Percentiles rank a stretch among this genome's conserved stretches.
Evolutionary conservation across 257 asterid species (phyloP).

Genomic region (Jasminum sambac): DNA sequence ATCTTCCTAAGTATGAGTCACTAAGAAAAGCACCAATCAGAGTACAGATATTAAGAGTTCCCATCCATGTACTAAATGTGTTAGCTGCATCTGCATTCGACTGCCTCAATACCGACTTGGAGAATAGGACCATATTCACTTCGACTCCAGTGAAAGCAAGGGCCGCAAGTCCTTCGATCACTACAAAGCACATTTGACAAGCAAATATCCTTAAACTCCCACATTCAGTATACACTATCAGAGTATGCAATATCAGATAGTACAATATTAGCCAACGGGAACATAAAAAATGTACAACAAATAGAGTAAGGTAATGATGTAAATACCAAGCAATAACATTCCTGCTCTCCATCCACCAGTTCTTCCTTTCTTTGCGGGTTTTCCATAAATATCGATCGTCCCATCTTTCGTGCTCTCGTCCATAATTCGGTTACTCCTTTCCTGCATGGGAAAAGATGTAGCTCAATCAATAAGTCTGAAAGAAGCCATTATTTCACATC

Average conservation of each 20-base stretch:
- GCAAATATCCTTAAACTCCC: background rate
- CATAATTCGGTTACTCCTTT: conserved; percentile 37
- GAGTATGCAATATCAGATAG: background rate
- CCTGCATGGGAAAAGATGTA: conserved; percentile 46
- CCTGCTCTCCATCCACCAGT: conserved; percentile 91
- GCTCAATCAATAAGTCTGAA: conserved; percentile 10
- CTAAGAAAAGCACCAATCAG: conserved; percentile 79
- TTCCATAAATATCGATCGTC: conserved; percentile 49
- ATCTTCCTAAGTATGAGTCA: conserved; percentile 82
- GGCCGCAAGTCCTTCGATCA: conserved; percentile 76
- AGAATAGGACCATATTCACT: conserved; percentile 81
- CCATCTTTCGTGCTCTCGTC: conserved; percentile 63
- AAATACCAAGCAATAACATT: conserved; percentile 58
- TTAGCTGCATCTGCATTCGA: conserved; percentile 77
- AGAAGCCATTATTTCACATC: background rate
- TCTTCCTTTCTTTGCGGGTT: conserved; percentile 56
- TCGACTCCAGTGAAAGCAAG: conserved; percentile 80
- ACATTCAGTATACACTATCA: background rate
- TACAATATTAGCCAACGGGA: no score
- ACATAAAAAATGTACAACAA: background rate
- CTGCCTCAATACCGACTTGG: conserved; percentile 67
- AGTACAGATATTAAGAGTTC: conserved; percentile 74
- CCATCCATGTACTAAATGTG: conserved; percentile 77
- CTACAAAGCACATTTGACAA: conserved; percentile 36
- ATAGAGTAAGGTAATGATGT: background rate